phyloP scores from a whole-genome alignment of 192 early-diverging fungal genomes.

The Coemansia sp. region DNA sequence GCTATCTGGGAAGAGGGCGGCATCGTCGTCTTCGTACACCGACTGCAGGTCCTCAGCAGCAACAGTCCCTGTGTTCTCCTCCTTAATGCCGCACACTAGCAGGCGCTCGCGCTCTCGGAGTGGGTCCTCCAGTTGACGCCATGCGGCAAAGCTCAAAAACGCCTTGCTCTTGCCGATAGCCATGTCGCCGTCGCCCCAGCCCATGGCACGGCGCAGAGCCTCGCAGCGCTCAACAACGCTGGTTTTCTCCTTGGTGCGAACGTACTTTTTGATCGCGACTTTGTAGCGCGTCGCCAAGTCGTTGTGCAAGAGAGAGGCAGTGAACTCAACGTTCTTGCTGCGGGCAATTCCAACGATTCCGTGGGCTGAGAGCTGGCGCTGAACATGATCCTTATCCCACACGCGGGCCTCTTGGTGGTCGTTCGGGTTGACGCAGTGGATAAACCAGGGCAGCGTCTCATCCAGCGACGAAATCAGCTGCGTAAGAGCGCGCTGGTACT shows the following conservation, averaged over 20 bases:
- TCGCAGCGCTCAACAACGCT: conserved; percentile 46
- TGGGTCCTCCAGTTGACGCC: conserved; percentile 81
- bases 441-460: conserved; percentile 77
- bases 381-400: conserved; percentile 68
- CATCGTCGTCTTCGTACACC: conserved; percentile 47
- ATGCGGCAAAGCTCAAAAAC: conserved; percentile 73
- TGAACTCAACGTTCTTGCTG: conserved; percentile 69
- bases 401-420: conserved; percentile 55
- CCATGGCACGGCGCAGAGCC: conserved; percentile 58
- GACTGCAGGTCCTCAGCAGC: conserved; percentile 52
- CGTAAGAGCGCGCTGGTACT: conserved; percentile 67
- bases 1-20: conserved; percentile 41
- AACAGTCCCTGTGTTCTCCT: conserved; percentile 12
- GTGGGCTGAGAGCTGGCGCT: conserved; percentile 68
- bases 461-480: conserved; percentile 69
- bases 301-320: conserved; percentile 67
- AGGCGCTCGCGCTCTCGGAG: conserved; percentile 70
- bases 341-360: conserved; percentile 68
- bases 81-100: conserved; percentile 46
- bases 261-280: conserved; percentile 55
- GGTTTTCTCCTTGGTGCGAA: conserved; percentile 52
- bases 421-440: conserved; percentile 75
- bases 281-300: conserved; percentile 80
- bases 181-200: conserved; percentile 59
- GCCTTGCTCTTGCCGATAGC: conserved; percentile 63